Conservation (phyloP, 345 rosid species). For the Lagerstroemia speciosa region DNA sequence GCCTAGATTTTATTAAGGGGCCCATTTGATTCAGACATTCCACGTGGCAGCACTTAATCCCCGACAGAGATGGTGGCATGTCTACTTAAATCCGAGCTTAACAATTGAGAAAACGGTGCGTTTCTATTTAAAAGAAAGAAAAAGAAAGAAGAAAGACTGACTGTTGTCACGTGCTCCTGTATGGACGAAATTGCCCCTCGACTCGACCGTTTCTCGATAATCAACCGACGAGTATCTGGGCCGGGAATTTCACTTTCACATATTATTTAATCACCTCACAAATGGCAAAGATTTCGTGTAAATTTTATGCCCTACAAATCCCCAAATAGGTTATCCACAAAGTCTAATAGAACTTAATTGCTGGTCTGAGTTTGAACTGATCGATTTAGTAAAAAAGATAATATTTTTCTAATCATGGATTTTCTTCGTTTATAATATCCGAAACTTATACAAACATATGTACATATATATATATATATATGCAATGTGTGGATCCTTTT, state of each 20-base stretch:
- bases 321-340: not conserved
- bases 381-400: too few relatives aligned
- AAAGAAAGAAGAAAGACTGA: not conserved
- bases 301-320: not conserved
- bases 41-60: not conserved
- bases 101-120: not conserved
- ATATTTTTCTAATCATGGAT: too few relatives aligned
- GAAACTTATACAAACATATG: too few relatives aligned
- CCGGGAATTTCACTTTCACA: not conserved
- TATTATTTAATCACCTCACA: too few relatives aligned
- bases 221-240: not conserved
- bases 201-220: not conserved
- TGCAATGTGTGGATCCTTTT: not conserved
- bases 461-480: too few relatives aligned
- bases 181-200: not conserved
- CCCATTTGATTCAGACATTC: conserved; percentile 2
- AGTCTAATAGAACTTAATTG: too few relatives aligned
- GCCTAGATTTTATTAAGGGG: not conserved
- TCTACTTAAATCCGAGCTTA: not conserved
- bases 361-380: too few relatives aligned
- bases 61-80: conserved; percentile 2
- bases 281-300: not conserved
- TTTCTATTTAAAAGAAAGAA: not conserved
- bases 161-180: conserved; percentile 7
- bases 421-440: too few relatives aligned